Conservation (phyloP, 108 stramenopile genomes). For the Aurantiochytrium sp. region DNA sequence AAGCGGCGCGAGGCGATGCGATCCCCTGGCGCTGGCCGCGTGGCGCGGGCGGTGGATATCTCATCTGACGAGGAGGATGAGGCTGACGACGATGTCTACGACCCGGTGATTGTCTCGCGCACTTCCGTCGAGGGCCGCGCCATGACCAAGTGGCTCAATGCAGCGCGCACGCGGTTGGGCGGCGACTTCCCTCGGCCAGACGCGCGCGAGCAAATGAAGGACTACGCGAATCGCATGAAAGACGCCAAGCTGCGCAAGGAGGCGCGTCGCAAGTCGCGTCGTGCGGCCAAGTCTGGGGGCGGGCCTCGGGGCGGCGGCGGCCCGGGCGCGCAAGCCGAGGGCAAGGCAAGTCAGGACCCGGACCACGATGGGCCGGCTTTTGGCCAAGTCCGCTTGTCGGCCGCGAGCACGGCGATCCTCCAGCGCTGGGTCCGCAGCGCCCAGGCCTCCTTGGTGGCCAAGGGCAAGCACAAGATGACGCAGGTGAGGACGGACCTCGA, state of each 20-base stretch:
- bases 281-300: conserved; percentile 40
- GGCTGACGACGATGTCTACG: conserved; percentile 60
- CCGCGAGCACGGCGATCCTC: conserved; percentile 49
- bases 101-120: conserved; percentile 63
- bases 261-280: background rate
- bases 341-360: background rate
- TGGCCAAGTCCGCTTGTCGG: conserved; percentile 20
- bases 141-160: conserved; percentile 72
- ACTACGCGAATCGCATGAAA: conserved; percentile 63
- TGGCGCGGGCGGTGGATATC: conserved; percentile 65
- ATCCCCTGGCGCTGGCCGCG: conserved; percentile 47
- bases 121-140: conserved; percentile 67
- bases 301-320: background rate
- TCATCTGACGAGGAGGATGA: conserved; percentile 68
- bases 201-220: conserved; percentile 51
- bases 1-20: conserved; percentile 43
- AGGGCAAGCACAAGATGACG: background rate
- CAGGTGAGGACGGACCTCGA: conserved; percentile 38
- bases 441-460: conserved; percentile 21
- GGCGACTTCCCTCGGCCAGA: conserved; percentile 58
- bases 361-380: background rate
- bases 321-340: background rate
- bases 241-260: conserved; percentile 7
- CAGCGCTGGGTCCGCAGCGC: conserved; percentile 52
- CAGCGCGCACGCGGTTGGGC: conserved; percentile 62